These are phyloP conservation scores for Ophiostoma triangulosporum DNA, from an alignment of 2,329 filamentous ascomycete genomes.

Conservation along the genomic window DNA sequence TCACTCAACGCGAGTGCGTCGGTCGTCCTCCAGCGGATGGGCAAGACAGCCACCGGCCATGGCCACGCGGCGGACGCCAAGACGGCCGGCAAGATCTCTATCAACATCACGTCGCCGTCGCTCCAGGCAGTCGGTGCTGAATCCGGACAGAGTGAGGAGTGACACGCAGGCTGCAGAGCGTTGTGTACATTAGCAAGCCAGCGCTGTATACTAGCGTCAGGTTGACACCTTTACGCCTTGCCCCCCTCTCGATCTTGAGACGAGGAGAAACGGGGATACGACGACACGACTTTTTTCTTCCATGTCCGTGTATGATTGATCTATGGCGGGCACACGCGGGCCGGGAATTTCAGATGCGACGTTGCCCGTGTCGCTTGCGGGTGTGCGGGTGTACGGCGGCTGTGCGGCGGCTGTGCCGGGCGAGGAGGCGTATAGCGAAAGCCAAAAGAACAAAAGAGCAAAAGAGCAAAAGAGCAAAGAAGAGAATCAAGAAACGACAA, in stretches of 20 bases:
- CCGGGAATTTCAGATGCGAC: no score
- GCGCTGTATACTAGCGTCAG: no score
- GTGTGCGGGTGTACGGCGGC: no score
- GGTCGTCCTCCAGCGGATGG: not conserved
- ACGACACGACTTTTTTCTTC: slow-evolving; percentile 1
- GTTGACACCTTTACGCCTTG: not conserved
- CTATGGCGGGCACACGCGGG: not conserved
- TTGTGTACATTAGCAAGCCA: no score
- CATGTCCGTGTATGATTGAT: not conserved
- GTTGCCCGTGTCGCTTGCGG: no score
- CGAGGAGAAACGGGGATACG: not conserved
- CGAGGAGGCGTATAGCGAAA: no score
- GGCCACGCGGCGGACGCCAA: not conserved
- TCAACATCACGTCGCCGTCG: slow-evolving; percentile 12
- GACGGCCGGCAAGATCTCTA: slow-evolving; percentile 9
- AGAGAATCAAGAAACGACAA: no score
- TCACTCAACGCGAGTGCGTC: slow-evolving; percentile 18
- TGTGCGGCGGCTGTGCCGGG: no score
- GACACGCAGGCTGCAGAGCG: no score
- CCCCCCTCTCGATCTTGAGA: not conserved
- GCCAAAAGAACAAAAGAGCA: no score
- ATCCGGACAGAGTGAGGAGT: slow-evolving; percentile 4
- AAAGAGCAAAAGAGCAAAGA: no score
- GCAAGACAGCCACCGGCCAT: not conserved
- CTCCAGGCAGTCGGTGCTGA: slow-evolving; percentile 8